Evolutionary conservation across 2,329 filamentous ascomycete genomes (phyloP).

Genomic region (Neonectria ditissima): DNA sequence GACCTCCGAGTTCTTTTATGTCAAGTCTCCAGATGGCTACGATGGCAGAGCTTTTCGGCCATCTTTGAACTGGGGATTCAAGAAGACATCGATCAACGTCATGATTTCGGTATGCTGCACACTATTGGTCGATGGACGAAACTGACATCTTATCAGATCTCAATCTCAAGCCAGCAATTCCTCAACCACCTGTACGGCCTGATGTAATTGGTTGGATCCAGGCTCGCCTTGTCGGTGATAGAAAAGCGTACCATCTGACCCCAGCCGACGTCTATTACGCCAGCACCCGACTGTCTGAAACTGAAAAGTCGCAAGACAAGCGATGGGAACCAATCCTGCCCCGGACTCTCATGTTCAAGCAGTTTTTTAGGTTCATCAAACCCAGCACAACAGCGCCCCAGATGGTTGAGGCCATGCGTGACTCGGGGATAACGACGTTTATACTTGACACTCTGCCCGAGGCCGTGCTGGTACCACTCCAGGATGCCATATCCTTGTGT

Average conservation of each 20-base stretch:
- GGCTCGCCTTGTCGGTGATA: constrained; percentile 55
- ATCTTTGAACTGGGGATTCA: constrained; percentile 67
- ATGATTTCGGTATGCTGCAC: constrained; percentile 54
- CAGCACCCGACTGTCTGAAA: constrained; percentile 50
- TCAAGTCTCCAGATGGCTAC: constrained; percentile 85
- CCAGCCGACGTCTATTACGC: constrained; percentile 60
- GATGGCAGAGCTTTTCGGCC: constrained; percentile 68
- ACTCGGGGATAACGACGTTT: constrained; percentile 73
- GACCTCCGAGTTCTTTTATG: constrained; percentile 79
- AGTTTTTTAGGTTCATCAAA: constrained; percentile 71
- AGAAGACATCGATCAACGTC: constrained; percentile 54
- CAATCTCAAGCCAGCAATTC: constrained; percentile 47
- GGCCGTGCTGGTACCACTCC: constrained; percentile 81
- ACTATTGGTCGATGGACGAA: neutral
- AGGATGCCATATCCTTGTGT: constrained; percentile 86
- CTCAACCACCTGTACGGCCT: constrained; percentile 50
- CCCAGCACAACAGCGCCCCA: constrained; percentile 65
- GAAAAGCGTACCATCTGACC: constrained; percentile 54
- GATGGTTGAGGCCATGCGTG: constrained; percentile 79
- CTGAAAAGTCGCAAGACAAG: constrained; percentile 51
- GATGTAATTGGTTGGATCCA: constrained; percentile 68
- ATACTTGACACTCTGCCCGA: constrained; percentile 88
- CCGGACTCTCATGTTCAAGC: constrained; percentile 76
- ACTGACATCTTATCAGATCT: constrained; percentile 45
- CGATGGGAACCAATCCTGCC: constrained; percentile 67